Evolutionary conservation across 2,329 filamentous ascomycete species (phyloP).

Genomic region (Dothistroma pini): DNA sequence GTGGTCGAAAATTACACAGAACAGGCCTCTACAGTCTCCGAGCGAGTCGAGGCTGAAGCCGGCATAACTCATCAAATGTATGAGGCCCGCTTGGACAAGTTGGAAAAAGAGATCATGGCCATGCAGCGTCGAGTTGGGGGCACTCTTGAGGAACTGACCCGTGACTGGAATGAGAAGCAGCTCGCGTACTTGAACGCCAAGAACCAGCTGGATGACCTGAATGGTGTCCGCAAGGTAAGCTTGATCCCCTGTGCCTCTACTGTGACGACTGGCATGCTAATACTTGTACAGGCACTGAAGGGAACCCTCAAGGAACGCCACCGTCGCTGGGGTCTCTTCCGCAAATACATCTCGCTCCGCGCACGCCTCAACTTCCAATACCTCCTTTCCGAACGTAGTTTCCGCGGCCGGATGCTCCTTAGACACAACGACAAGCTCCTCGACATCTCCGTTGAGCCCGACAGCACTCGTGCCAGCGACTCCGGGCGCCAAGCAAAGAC

Average conservation of each 20-base stretch:
- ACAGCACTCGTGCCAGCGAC: slow-evolving; percentile 64
- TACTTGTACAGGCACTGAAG: slow-evolving; percentile 46
- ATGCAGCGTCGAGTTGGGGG: slow-evolving; percentile 31
- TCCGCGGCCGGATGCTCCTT: slow-evolving; percentile 74
- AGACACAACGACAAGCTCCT: slow-evolving; percentile 73
- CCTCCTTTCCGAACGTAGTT: slow-evolving; percentile 82
- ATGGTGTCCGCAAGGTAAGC: slow-evolving; percentile 40
- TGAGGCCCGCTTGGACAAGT: slow-evolving; percentile 12
- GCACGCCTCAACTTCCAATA: slow-evolving; percentile 84
- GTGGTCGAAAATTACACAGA: slow-evolving; percentile 26
- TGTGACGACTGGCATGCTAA: slow-evolving; percentile 5
- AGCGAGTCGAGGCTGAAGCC: slow-evolving; percentile 27
- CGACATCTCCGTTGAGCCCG: slow-evolving; percentile 68
- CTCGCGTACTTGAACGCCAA: slow-evolving; percentile 23
- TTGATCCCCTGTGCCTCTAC: neutral
- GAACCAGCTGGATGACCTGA: slow-evolving; percentile 23
- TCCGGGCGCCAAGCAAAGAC: slow-evolving; percentile 83
- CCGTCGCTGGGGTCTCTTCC: slow-evolving; percentile 74
- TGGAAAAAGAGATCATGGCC: slow-evolving; percentile 24
- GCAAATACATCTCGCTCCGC: slow-evolving; percentile 77
- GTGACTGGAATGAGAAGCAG: slow-evolving; percentile 31
- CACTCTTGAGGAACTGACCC: slow-evolving; percentile 29
- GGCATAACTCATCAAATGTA: slow-evolving; percentile 35
- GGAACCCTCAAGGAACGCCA: slow-evolving; percentile 65
- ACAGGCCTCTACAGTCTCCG: slow-evolving; percentile 23